These are phyloP conservation scores for Yarrowia yakushimensis DNA, from an alignment of 805 yeast species.

Conservation along the genomic window DNA sequence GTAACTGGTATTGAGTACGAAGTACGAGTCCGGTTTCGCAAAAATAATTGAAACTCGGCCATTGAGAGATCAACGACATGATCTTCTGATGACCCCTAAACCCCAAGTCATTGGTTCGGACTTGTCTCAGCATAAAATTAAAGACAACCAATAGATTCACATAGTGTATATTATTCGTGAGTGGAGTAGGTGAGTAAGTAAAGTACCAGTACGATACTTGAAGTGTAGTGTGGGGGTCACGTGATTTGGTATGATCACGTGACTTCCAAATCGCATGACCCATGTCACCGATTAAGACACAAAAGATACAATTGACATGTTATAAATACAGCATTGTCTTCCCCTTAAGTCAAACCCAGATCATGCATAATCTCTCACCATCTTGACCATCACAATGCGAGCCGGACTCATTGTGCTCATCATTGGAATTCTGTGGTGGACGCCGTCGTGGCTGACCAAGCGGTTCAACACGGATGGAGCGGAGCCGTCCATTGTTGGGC, in stretches of 20 bases:
- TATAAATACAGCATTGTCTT: too few relatives aligned
- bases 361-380: constrained; percentile 1
- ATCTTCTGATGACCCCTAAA: not conserved
- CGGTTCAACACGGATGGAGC: not conserved
- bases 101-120: not conserved
- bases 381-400: not conserved
- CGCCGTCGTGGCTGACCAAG: constrained; percentile 15
- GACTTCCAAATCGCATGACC: too few relatives aligned
- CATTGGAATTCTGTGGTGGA: constrained; percentile 2
- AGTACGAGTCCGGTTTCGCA: not conserved
- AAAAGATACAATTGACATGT: too few relatives aligned
- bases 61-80: not conserved
- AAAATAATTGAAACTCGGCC: not conserved
- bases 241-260: too few relatives aligned
- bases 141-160: constrained; percentile 19
- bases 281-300: too few relatives aligned
- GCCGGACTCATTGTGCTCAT: constrained; percentile 4
- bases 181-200: too few relatives aligned
- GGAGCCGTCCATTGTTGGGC: constrained; percentile 20
- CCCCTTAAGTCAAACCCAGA: not conserved
- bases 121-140: constrained; percentile 16
- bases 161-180: constrained; percentile 17
- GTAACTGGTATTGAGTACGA: not conserved
- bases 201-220: too few relatives aligned
- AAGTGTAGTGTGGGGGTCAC: too few relatives aligned